Conservation (phyloP, 768 basidiomycete species). For the Hygrophoropsis aurantiaca region DNA sequence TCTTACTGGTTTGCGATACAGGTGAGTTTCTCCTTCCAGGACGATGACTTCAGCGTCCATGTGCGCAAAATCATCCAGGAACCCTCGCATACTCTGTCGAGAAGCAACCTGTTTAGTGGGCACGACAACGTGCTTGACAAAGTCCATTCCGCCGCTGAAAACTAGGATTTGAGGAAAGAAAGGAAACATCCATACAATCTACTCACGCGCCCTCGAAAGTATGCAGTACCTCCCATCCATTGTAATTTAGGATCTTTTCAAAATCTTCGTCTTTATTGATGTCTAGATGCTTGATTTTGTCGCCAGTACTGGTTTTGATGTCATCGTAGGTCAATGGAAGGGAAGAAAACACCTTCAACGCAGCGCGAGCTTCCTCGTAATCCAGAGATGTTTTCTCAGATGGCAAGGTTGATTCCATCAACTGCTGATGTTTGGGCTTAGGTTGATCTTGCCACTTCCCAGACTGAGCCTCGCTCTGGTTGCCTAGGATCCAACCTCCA, state of each 20-base stretch:
- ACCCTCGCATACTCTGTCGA: constrained; percentile 34
- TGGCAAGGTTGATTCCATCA: constrained; percentile 17
- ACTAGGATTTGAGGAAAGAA: constrained; percentile 9
- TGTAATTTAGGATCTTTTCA: constrained; percentile 27
- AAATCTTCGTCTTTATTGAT: constrained; percentile 26
- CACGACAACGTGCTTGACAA: constrained; percentile 36
- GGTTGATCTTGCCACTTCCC: constrained; percentile 12
- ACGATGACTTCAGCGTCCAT: constrained; percentile 35
- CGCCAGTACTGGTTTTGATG: not conserved
- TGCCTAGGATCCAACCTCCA: constrained; percentile 21
- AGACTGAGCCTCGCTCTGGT: constrained; percentile 11
- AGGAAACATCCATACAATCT: not conserved
- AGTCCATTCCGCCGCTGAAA: constrained; percentile 37
- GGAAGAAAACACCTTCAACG: constrained; percentile 14
- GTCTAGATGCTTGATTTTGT: constrained; percentile 1
- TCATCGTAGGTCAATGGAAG: constrained; percentile 13
- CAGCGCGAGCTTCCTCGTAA: constrained; percentile 27
- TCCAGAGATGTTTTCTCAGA: constrained; percentile 21
- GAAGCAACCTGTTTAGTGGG: constrained; percentile 33
- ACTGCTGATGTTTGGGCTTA: constrained; percentile 6
- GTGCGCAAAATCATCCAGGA: constrained; percentile 35
- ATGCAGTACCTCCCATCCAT: constrained; percentile 40
- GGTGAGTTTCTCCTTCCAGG: constrained; percentile 39
- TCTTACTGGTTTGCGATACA: constrained; percentile 26
- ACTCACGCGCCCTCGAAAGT: constrained; percentile 42